Evolutionary conservation across 2,329 filamentous ascomycete species (phyloP).

Genomic region (Colletotrichum australisinense): DNA sequence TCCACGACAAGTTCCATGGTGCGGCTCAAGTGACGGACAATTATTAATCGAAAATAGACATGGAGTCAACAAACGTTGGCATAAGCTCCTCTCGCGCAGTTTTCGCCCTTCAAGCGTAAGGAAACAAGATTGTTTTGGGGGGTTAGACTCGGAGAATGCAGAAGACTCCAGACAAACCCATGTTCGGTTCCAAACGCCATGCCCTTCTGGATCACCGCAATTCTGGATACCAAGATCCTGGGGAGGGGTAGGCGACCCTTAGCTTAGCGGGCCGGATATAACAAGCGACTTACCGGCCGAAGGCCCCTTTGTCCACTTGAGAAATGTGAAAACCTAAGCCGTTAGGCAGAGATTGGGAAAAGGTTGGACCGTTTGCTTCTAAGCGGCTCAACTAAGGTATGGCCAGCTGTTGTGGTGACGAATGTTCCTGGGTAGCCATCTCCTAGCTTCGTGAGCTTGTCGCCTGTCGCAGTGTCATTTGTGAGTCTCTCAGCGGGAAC

Average conservation of each 20-base stretch:
- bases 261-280: neutral
- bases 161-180: conserved; percentile 7
- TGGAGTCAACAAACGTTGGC: neutral
- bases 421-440: neutral
- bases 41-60: neutral
- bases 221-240: conserved; percentile 4
- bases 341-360: neutral
- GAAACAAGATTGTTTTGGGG: neutral
- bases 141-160: neutral
- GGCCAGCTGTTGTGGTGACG: neutral
- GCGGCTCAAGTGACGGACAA: neutral
- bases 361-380: too few species aligned
- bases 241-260: neutral
- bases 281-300: neutral
- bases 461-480: neutral
- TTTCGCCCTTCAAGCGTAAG: neutral
- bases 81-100: conserved; percentile 1
- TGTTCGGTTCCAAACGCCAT: conserved; percentile 14
- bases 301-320: neutral
- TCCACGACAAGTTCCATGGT: neutral
- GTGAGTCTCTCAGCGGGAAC: neutral
- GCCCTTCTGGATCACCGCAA: conserved; percentile 6
- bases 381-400: neutral
- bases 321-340: neutral
- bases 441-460: neutral